Percentiles rank a stretch among this genome's conserved stretches.
These are phyloP conservation scores for Goniomonas avonlea DNA, from an alignment of 78 protist genomes.

Conservation along the genomic window DNA sequence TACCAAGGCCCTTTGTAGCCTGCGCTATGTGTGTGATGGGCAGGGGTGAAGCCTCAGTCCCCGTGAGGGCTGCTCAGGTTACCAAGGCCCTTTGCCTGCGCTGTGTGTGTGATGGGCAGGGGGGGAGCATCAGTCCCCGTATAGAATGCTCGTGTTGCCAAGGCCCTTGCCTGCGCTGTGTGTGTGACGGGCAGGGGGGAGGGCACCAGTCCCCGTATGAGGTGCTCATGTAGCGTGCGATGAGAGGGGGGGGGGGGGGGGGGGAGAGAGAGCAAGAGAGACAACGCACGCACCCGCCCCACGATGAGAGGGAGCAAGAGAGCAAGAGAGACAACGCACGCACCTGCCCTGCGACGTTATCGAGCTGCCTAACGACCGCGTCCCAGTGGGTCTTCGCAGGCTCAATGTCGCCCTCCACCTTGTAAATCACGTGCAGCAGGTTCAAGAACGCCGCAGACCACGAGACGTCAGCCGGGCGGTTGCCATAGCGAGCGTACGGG, in stretches of 20 bases:
- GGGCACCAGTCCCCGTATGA: conserved; percentile 21
- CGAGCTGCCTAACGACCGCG: background rate
- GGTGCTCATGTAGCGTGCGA: background rate
- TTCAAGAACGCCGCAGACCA: conserved; percentile 27
- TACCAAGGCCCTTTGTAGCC: too few species aligned
- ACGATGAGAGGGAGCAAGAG: too few species aligned
- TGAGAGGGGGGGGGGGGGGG: background rate
- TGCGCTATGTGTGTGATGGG: too few species aligned
- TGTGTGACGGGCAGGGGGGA: too few species aligned
- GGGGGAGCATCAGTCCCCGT: conserved; percentile 20
- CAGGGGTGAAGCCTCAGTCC: background rate
- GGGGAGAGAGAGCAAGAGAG: too few species aligned
- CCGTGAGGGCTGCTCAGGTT: background rate
- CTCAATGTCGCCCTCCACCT: background rate
- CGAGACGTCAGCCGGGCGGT: conserved; percentile 37
- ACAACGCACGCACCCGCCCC: background rate
- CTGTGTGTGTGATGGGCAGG: background rate
- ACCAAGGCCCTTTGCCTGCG: background rate
- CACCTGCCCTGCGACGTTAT: conserved; percentile 9
- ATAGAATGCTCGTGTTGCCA: background rate
- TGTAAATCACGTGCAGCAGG: conserved; percentile 4
- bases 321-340: too few species aligned
- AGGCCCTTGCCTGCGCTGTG: too few species aligned
- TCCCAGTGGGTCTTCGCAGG: background rate
- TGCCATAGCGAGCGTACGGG: conserved; percentile 31